These are phyloP conservation scores for Torulaspora quercuum DNA, from an alignment of 805 yeast species.

Conservation along the genomic window DNA sequence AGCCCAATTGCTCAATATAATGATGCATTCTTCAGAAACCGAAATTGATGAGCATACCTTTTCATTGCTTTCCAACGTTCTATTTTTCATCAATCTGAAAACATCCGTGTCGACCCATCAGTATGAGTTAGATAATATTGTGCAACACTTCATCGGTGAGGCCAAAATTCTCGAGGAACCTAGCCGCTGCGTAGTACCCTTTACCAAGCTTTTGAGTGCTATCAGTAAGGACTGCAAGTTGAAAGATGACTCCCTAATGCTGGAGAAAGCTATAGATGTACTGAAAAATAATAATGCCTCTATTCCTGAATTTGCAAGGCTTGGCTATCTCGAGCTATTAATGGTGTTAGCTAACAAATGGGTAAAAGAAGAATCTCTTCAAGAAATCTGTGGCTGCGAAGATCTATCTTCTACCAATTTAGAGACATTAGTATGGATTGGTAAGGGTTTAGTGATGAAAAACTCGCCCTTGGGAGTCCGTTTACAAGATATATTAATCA, in stretches of 20 bases:
- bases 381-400: slow-evolving; percentile 16
- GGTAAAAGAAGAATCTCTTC: slow-evolving; percentile 20
- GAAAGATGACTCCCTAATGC: slow-evolving; percentile 17
- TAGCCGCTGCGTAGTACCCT: slow-evolving; percentile 38
- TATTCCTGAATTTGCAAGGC: slow-evolving; percentile 21
- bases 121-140: slow-evolving; percentile 40
- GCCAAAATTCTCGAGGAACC: slow-evolving; percentile 18
- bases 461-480: slow-evolving; percentile 43
- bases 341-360: slow-evolving; percentile 32
- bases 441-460: slow-evolving; percentile 64
- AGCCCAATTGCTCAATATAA: slow-evolving; percentile 16
- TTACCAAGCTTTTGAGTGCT: slow-evolving; percentile 49
- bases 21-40: slow-evolving; percentile 14
- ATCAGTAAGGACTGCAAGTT: slow-evolving; percentile 43
- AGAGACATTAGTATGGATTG: slow-evolving; percentile 65
- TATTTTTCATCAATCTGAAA: slow-evolving; percentile 37
- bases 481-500: slow-evolving; percentile 37
- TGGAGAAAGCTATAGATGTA: slow-evolving; percentile 11
- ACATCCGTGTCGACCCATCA: slow-evolving; percentile 42
- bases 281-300: slow-evolving; percentile 3
- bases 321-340: slow-evolving; percentile 32
- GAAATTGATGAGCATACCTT: slow-evolving; percentile 28
- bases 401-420: slow-evolving; percentile 34
- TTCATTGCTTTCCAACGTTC: slow-evolving; percentile 32
- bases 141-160: slow-evolving; percentile 38